These are phyloP conservation scores for Calonectria pseudoturangicola DNA, from an alignment of 2,329 filamentous ascomycete species.

Conservation along the genomic window DNA sequence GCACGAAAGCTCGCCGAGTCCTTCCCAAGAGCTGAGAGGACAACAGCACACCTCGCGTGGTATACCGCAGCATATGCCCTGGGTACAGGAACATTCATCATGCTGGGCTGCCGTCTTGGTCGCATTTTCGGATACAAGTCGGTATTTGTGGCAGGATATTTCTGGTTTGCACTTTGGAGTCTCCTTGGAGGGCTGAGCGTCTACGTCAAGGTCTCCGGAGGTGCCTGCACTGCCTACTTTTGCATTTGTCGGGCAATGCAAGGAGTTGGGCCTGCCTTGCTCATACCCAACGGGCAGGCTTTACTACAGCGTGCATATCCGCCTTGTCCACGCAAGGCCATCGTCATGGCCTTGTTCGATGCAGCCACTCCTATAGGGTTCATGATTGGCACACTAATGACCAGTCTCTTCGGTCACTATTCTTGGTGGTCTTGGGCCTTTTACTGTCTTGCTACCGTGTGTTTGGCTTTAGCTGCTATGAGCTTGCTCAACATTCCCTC, in stretches of 20 bases:
- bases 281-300: slow-evolving; percentile 50
- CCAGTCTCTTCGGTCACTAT: slow-evolving; percentile 50
- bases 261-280: slow-evolving; percentile 51
- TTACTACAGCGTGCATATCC: slow-evolving; percentile 52
- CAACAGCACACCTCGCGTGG: slow-evolving; percentile 50
- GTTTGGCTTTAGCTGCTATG: slow-evolving; percentile 46
- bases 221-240: slow-evolving; percentile 47
- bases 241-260: slow-evolving; percentile 53
- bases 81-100: slow-evolving; percentile 46
- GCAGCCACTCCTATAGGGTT: slow-evolving; percentile 51
- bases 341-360: slow-evolving; percentile 52
- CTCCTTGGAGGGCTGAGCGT: slow-evolving; percentile 49
- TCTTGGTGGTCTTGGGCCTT: slow-evolving; percentile 53
- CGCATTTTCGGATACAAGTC: slow-evolving; percentile 50
- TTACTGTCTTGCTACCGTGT: slow-evolving; percentile 49
- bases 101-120: slow-evolving; percentile 52
- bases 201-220: slow-evolving; percentile 41
- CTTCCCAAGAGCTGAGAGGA: slow-evolving; percentile 47
- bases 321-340: slow-evolving; percentile 49
- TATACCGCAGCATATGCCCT: slow-evolving; percentile 52
- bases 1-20: slow-evolving; percentile 48
- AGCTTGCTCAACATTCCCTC: slow-evolving; percentile 49
- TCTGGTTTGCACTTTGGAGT: slow-evolving; percentile 54
- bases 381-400: slow-evolving; percentile 51
- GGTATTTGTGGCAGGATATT: slow-evolving; percentile 49